Percentiles rank a stretch among this genome's conserved stretches.
These are phyloP conservation scores for Skeletonema costatum DNA, from an alignment of 108 stramenopile species.

Conservation along the genomic window DNA sequence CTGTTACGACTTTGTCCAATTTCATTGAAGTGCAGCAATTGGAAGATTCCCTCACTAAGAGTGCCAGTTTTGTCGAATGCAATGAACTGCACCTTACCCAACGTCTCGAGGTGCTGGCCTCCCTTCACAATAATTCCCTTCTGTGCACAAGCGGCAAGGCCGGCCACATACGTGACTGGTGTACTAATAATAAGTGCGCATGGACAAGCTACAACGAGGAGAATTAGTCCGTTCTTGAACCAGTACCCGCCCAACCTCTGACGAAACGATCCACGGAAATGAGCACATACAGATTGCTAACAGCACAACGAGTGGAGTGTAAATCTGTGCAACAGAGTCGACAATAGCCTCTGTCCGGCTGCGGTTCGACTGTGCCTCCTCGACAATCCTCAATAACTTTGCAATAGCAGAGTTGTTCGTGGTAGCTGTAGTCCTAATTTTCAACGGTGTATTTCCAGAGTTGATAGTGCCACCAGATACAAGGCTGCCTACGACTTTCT, in stretches of 20 bases:
- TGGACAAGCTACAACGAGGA: conserved; percentile 79
- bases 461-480: conserved; percentile 86
- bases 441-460: conserved; percentile 56
- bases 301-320: conserved; percentile 74
- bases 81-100: conserved; percentile 58
- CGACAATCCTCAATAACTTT: conserved; percentile 73
- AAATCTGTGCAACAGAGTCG: conserved; percentile 69
- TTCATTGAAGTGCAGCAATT: conserved; percentile 55
- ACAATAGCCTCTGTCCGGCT: conserved; percentile 78
- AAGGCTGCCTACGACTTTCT: conserved; percentile 50
- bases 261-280: conserved; percentile 69
- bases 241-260: conserved; percentile 61
- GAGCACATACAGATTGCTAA: conserved; percentile 66
- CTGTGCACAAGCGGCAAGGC: conserved; percentile 84
- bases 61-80: conserved; percentile 86
- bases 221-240: conserved; percentile 66
- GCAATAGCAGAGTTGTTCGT: conserved; percentile 78
- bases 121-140: conserved; percentile 79
- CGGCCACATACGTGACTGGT: conserved; percentile 85
- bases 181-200: conserved; percentile 88
- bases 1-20: conserved; percentile 29
- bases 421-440: conserved; percentile 65
- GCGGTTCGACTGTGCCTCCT: conserved; percentile 81
- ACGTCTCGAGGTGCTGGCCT: conserved; percentile 69
- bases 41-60: conserved; percentile 69